Evolutionary conservation across 345 rosid genomes (phyloP).

Genomic region (Arabidopsis suecica): DNA sequence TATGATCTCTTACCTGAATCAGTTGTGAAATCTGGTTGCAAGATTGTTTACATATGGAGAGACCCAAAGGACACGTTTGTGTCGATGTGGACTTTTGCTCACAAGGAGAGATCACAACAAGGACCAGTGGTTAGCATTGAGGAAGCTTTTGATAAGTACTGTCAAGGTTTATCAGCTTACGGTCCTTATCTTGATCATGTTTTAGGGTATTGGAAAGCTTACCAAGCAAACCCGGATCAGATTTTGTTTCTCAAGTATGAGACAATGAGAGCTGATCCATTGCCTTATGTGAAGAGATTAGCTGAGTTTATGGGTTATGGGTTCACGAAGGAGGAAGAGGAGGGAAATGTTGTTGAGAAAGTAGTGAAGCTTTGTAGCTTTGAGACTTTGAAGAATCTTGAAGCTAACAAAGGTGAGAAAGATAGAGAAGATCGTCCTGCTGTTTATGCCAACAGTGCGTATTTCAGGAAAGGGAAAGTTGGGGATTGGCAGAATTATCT

Average conservation of each 20-base stretch:
- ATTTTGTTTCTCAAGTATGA: slow-evolving; percentile 44
- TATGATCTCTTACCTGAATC: slow-evolving; percentile 41
- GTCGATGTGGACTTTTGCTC: slow-evolving; percentile 44
- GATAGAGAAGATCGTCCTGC: slow-evolving; percentile 36
- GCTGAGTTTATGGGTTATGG: slow-evolving; percentile 49
- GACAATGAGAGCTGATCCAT: slow-evolving; percentile 39
- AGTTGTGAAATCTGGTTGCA: slow-evolving; percentile 15
- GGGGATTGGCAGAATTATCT: slow-evolving; percentile 53
- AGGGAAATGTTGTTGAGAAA: slow-evolving; percentile 30
- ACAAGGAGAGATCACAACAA: slow-evolving; percentile 37
- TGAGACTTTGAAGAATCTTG: slow-evolving; percentile 47
- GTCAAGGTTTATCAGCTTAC: slow-evolving; percentile 38
- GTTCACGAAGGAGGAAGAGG: slow-evolving; percentile 40
- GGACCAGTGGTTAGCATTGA: slow-evolving; percentile 31
- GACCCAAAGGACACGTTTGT: slow-evolving; percentile 47
- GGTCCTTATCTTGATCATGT: slow-evolving; percentile 49
- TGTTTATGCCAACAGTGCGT: slow-evolving; percentile 32
- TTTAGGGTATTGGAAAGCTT: slow-evolving; percentile 45
- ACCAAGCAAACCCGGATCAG: slow-evolving; percentile 34
- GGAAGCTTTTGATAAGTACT: slow-evolving; percentile 43
- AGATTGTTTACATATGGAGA: slow-evolving; percentile 48
- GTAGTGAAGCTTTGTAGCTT: slow-evolving; percentile 48
- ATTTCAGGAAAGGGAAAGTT: slow-evolving; percentile 51
- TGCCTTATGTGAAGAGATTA: slow-evolving; percentile 44
- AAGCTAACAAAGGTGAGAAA: slow-evolving; percentile 45